Conservation (phyloP, 2,329 filamentous ascomycete species). For the Alternaria alternata region DNA sequence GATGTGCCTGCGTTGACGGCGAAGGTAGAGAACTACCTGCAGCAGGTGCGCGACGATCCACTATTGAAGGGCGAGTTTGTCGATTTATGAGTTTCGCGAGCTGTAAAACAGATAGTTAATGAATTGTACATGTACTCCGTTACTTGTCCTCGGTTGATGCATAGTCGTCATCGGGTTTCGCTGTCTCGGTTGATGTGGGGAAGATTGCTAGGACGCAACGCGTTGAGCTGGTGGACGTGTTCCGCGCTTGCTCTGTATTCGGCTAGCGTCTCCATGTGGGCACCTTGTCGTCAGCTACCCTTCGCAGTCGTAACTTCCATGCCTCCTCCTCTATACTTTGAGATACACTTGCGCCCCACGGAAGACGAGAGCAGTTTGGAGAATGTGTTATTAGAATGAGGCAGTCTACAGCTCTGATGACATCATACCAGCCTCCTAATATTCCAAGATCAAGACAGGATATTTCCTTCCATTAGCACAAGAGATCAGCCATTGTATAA, state of each 20-base stretch:
- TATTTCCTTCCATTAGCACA: neutral
- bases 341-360: neutral
- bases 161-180: neutral
- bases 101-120: neutral
- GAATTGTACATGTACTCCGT: neutral
- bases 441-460: neutral
- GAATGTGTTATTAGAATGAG: neutral
- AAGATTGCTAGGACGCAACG: neutral
- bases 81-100: conserved; percentile 30
- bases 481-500: neutral
- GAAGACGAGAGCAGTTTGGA: neutral
- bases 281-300: neutral
- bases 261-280: neutral
- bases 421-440: neutral
- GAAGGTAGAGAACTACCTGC: conserved; percentile 50
- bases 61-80: conserved; percentile 45
- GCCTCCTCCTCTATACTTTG: neutral
- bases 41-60: conserved; percentile 48
- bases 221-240: neutral
- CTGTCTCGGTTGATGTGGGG: neutral
- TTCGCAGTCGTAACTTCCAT: neutral
- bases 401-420: neutral
- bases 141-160: no score
- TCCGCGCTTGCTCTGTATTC: no score
- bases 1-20: conserved; percentile 48